phyloP scores from a whole-genome alignment of 2,329 filamentous ascomycete species.

The Colletotrichum godetiae region DNA sequence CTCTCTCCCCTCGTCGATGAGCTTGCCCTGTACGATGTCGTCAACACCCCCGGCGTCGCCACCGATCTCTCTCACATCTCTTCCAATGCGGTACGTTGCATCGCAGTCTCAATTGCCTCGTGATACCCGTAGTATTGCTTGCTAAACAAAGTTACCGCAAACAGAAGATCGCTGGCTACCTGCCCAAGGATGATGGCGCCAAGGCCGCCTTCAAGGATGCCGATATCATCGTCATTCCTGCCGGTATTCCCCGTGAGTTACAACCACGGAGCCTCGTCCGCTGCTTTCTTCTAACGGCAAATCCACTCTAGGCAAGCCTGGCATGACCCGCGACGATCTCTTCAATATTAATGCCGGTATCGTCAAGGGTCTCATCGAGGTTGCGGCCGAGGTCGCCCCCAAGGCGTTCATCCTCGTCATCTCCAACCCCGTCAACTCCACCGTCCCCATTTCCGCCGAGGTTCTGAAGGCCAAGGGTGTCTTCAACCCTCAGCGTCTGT shows the following conservation, averaged over 20 bases:
- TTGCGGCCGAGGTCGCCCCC: slow-evolving; percentile 86
- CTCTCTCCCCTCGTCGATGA: slow-evolving; percentile 87
- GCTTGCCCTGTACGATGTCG: slow-evolving; percentile 98
- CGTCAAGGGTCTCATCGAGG: slow-evolving; percentile 92
- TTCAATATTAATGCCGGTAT: slow-evolving; percentile 99
- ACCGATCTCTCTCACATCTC: slow-evolving; percentile 98
- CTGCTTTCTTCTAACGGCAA: slow-evolving; percentile 19
- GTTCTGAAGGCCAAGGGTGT: slow-evolving; percentile 93
- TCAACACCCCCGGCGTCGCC: slow-evolving; percentile 96
- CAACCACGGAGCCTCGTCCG: background rate
- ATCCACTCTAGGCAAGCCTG: slow-evolving; percentile 82
- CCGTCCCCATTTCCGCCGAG: slow-evolving; percentile 96
- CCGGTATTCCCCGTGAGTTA: slow-evolving; percentile 92
- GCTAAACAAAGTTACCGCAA: slow-evolving; percentile 17
- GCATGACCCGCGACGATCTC: slow-evolving; percentile 99
- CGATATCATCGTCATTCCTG: slow-evolving; percentile 96
- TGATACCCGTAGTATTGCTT: background rate
- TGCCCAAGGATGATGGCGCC: slow-evolving; percentile 86
- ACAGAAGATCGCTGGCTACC: slow-evolving; percentile 87
- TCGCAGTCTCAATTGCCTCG: slow-evolving; percentile 9
- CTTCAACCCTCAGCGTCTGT: slow-evolving; percentile 95
- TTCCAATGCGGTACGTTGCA: slow-evolving; percentile 75
- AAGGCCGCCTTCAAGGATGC: slow-evolving; percentile 91
- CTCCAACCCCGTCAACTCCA: slow-evolving; percentile 99
- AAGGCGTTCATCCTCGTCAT: slow-evolving; percentile 97